Percentiles rank a stretch among this genome's conserved stretches.
Evolutionary conservation across 2,329 filamentous ascomycete genomes (phyloP).

Genomic region (Beauveria sp.): DNA sequence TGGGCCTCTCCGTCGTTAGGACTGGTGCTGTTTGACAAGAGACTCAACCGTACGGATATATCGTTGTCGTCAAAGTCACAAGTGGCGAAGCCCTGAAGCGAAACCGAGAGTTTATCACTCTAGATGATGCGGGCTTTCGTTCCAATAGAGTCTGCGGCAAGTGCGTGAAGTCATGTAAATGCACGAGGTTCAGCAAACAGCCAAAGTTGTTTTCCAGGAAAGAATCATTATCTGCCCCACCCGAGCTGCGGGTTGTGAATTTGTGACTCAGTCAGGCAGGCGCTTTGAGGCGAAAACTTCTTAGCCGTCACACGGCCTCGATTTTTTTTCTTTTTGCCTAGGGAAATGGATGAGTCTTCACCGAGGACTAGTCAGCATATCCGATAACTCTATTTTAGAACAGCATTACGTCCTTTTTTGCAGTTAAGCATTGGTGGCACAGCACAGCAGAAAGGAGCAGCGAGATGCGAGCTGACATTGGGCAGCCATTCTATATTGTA

Average conservation of each 20-base stretch:
- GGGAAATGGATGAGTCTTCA: background rate
- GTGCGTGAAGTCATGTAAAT: background rate
- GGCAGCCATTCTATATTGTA: background rate
- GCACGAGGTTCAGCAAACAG: background rate
- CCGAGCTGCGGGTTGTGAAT: background rate
- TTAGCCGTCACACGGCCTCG: background rate
- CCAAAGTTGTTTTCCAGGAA: background rate
- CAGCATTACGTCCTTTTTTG: background rate
- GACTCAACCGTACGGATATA: background rate
- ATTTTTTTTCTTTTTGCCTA: background rate
- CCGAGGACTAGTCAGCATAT: background rate
- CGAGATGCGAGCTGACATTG: background rate
- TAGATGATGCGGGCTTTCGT: background rate
- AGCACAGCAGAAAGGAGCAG: background rate
- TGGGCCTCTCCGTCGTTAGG: background rate
- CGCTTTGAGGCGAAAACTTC: background rate
- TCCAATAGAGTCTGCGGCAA: background rate
- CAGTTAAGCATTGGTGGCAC: background rate
- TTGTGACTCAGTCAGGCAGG: constrained; percentile 3
- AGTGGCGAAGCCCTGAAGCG: background rate
- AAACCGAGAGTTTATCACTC: background rate
- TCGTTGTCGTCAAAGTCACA: background rate
- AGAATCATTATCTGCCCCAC: constrained; percentile 2
- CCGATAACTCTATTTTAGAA: too few species aligned
- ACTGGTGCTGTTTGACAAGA: background rate